Base-by-base conservation (phyloP, 2,329 filamentous ascomycete genomes). In the Macrophomina pseudophaseolina region DNA sequence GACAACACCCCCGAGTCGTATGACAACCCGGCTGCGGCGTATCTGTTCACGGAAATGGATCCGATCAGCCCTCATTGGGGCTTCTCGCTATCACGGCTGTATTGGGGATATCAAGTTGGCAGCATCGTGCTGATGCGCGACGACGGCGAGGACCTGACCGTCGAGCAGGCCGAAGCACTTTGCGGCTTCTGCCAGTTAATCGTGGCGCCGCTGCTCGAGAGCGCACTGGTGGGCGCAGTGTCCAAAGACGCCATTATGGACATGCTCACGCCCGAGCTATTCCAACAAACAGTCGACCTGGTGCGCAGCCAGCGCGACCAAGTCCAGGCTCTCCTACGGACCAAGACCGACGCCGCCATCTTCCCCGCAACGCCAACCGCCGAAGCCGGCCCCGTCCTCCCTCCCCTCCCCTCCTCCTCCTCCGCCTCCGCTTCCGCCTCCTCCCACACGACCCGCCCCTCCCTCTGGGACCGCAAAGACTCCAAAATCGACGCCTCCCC, bases 91-190 rank as follows among this genome's bases (percentile, higher is more conserved):
- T 35, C 42, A 14, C 58, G 49, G 30, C 49, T 53, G 49, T 53
- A 53, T 2, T 53, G 49, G 49, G 49, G 49, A 32, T 53, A 53
- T 30, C 49, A 53, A 12, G 42, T 62, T 44, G 58, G 58, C 16
- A 62, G 58, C 58, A 48, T 62, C 28, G 58, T 62, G 28, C 42
- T 35, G 16, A 62, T 62, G 58, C 58, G 58, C 44, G 58, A 62
- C 23, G 58, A 62, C 58, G 42, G 58, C 8, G 42, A 62, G 58
- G 58, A 62, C 30, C 42, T 62, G 6, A 62, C 42, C 4, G 42
- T 62, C 16, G 42, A 62, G 58, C 58, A 62, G 30, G 58, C 46
- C 42, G 42, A 48, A 16, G 42, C 44, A 14, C 42, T 62, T 30
- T 62, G 58, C 58, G 30, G 46, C 18, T 62, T 62, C 40, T 46